Evolutionary conservation across 116 monocot genomes (phyloP).

Genomic region (Papilionanthe hybrid): DNA sequence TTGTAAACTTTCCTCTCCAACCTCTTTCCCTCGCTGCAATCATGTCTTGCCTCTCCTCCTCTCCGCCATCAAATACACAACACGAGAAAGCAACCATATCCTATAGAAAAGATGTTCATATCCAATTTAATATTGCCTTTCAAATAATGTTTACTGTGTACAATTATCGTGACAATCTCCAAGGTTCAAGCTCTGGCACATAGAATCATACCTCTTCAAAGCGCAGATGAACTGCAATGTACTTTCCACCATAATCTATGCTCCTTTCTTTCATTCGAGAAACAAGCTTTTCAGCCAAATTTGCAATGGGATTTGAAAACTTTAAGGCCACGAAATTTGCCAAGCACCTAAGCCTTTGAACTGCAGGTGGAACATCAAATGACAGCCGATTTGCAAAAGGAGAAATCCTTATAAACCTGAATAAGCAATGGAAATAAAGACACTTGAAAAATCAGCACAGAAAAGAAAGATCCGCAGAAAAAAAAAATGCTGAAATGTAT

Average conservation of each 20-base stretch:
- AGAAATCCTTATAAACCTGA: constrained; percentile 95
- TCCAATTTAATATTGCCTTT: background rate
- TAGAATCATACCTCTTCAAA: constrained; percentile 80
- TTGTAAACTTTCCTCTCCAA: constrained; percentile 98
- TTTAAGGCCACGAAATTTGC: constrained; percentile 87
- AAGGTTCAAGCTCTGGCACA: background rate
- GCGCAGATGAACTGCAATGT: constrained; percentile 92
- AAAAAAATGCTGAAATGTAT: background rate
- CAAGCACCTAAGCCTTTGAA: constrained; percentile 88
- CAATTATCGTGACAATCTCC: background rate
- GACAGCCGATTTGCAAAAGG: constrained; percentile 98
- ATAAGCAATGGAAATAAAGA: background rate
- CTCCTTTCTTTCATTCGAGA: constrained; percentile 75
- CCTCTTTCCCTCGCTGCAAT: constrained; percentile 86
- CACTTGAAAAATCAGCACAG: background rate
- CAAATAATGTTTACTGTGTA: background rate
- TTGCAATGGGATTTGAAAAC: constrained; percentile 79
- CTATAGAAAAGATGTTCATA: constrained; percentile 24
- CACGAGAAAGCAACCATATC: constrained; percentile 99
- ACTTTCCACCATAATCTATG: constrained; percentile 51
- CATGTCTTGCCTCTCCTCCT: constrained; percentile 77
- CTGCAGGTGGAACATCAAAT: constrained; percentile 64
- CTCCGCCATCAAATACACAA: constrained; percentile 94
- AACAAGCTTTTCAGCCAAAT: constrained; percentile 70
- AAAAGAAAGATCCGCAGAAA: background rate